Evolutionary conservation across 2,329 filamentous ascomycete genomes (phyloP).

Genomic region (Curvularia sp.): DNA sequence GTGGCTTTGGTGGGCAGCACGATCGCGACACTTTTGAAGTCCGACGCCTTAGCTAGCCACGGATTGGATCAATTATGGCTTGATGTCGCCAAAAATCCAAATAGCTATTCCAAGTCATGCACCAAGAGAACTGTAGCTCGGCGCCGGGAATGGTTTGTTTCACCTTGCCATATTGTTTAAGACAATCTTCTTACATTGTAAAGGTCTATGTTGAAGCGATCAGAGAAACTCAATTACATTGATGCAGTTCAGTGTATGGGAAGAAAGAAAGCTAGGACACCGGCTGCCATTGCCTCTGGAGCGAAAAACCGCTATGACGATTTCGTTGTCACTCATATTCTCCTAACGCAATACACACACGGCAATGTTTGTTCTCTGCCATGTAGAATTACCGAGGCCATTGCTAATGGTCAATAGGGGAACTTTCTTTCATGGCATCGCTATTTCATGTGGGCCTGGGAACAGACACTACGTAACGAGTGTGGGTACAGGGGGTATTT

Average conservation of each 20-base stretch:
- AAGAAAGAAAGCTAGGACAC: constrained; percentile 3
- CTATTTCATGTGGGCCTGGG: constrained; percentile 52
- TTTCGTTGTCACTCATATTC: constrained; percentile 42
- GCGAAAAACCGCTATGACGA: constrained; percentile 43
- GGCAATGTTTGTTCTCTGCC: constrained; percentile 28
- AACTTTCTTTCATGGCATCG: constrained; percentile 50
- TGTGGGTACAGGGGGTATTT: constrained; percentile 31
- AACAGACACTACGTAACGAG: constrained; percentile 51
- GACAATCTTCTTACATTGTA: neutral
- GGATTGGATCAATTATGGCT: neutral
- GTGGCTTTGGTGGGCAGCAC: neutral
- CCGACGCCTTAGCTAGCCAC: neutral
- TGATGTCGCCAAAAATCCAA: neutral
- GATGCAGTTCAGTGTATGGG: neutral
- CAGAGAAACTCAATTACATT: neutral
- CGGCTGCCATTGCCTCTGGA: constrained; percentile 32
- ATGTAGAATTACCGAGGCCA: too few species aligned
- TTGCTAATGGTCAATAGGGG: constrained; percentile 20
- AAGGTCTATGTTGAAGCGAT: neutral
- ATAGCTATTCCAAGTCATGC: neutral
- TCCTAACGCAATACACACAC: constrained; percentile 38
- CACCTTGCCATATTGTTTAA: neutral
- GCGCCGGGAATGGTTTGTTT: neutral
- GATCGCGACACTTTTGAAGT: neutral
- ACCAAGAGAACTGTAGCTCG: neutral